A percentile compares a stretch with the other conserved stretches of the same genome.
These are phyloP conservation scores for Gomphus sp. DNA, from an alignment of 1,284 basidiomycete genomes.

Conservation along the genomic window DNA sequence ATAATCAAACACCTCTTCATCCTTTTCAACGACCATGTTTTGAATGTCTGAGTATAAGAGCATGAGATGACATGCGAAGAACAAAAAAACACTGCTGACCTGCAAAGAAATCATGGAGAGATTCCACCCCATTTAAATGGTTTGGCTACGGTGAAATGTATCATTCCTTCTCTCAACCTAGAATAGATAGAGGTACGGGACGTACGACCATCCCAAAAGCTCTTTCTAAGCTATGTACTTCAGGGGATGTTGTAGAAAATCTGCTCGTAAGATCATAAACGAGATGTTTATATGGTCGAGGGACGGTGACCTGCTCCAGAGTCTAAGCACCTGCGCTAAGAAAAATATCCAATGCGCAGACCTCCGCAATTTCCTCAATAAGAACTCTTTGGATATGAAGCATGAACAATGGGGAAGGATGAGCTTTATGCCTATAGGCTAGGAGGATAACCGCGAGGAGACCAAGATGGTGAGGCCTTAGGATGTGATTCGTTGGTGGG, in stretches of 20 bases:
- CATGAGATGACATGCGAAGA: neutral
- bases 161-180: neutral
- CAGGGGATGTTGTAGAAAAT: conserved; percentile 1
- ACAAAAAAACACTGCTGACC: conserved; percentile 26
- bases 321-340: neutral
- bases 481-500: conserved; percentile 25
- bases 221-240: neutral
- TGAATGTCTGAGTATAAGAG: conserved; percentile 30
- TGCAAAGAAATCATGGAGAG: conserved; percentile 53
- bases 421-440: conserved; percentile 44
- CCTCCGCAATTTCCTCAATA: conserved; percentile 50
- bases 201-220: neutral
- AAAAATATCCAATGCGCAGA: conserved; percentile 12
- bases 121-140: conserved; percentile 43
- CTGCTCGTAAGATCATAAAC: conserved; percentile 22
- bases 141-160: conserved; percentile 26
- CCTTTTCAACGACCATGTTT: conserved; percentile 45
- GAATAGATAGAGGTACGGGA: neutral
- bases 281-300: conserved; percentile 30
- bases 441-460: conserved; percentile 52
- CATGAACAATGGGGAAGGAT: conserved; percentile 45
- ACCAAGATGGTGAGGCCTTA: conserved; percentile 62
- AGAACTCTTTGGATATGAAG: conserved; percentile 55
- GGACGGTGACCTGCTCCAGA: conserved; percentile 27
- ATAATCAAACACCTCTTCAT: conserved; percentile 25